phyloP scores from a whole-genome alignment of 805 yeast genomes.

The Cyberlindnera veronae region DNA sequence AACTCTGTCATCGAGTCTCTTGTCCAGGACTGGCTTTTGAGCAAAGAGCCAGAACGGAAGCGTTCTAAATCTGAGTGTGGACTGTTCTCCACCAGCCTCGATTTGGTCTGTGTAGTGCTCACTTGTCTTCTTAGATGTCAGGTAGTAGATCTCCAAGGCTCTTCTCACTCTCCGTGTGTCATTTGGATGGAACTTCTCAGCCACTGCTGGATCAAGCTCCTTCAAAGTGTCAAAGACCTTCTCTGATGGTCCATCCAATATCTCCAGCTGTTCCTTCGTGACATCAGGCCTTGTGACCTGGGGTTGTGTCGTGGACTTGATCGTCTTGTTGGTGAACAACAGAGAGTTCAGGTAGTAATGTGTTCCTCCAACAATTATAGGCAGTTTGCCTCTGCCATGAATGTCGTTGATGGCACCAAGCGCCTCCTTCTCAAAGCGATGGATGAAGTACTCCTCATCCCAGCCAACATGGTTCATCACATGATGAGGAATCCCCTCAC shows the following conservation, averaged over 20 bases:
- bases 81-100: slow-evolving; percentile 36
- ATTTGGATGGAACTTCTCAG: slow-evolving; percentile 86
- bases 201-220: slow-evolving; percentile 64
- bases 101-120: slow-evolving; percentile 64
- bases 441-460: slow-evolving; percentile 79
- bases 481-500: slow-evolving; percentile 77
- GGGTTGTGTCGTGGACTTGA: slow-evolving; percentile 32
- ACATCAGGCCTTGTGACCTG: slow-evolving; percentile 11
- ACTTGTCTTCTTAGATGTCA: slow-evolving; percentile 66
- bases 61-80: slow-evolving; percentile 54
- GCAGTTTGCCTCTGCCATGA: slow-evolving; percentile 63
- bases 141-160: slow-evolving; percentile 74
- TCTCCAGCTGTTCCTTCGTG: slow-evolving; percentile 32
- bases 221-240: slow-evolving; percentile 45
- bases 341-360: slow-evolving; percentile 86
- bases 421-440: slow-evolving; percentile 75
- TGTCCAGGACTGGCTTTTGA: slow-evolving; percentile 51
- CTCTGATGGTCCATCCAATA: slow-evolving; percentile 57
- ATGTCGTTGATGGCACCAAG: slow-evolving; percentile 56
- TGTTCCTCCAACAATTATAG: slow-evolving; percentile 93
- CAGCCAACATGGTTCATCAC: slow-evolving; percentile 81
- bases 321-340: slow-evolving; percentile 65
- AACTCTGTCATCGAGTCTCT: slow-evolving; percentile 72
- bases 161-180: slow-evolving; percentile 76
- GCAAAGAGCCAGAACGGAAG: slow-evolving; percentile 83